A percentile compares a stretch with the other conserved stretches of the same genome.
Evolutionary conservation across 2,329 filamentous ascomycete species (phyloP).

Genomic region (Podosphaera leucotricha): DNA sequence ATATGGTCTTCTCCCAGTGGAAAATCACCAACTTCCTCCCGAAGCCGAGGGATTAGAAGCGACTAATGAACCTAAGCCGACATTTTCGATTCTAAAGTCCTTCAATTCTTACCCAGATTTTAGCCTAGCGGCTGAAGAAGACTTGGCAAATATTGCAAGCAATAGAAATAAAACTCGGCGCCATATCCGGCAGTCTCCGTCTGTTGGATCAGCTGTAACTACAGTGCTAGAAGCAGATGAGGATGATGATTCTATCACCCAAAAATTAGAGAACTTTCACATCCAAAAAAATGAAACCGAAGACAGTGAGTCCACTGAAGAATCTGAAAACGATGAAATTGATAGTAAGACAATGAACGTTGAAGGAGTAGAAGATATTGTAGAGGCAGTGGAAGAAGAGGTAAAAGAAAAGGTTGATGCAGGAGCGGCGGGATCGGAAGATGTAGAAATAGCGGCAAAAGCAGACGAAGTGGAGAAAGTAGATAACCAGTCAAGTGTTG

Average conservation of each 20-base stretch:
- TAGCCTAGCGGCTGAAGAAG: constrained; percentile 21
- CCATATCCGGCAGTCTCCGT: constrained; percentile 59
- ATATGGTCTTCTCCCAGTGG: constrained; percentile 69
- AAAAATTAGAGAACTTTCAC: constrained; percentile 23
- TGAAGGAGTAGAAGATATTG: not conserved
- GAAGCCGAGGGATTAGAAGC: constrained; percentile 71
- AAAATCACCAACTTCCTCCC: constrained; percentile 86
- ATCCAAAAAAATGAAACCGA: constrained; percentile 21
- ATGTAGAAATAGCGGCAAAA: too few species aligned
- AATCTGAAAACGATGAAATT: not conserved
- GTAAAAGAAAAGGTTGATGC: not conserved
- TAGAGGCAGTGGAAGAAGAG: not conserved
- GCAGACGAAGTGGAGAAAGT: too few species aligned
- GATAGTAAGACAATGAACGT: not conserved
- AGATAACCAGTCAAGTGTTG: too few species aligned
- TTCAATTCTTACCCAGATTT: constrained; percentile 11
- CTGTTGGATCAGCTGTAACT: constrained; percentile 52
- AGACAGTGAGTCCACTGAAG: constrained; percentile 8
- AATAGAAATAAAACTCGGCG: constrained; percentile 48
- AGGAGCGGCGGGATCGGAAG: too few species aligned
- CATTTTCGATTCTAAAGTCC: constrained; percentile 17
- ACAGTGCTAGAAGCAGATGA: constrained; percentile 70
- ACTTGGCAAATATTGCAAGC: constrained; percentile 28
- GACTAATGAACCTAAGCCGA: constrained; percentile 20
- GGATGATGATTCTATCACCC: constrained; percentile 33